Evolutionary conservation across 2,329 filamentous ascomycete species (phyloP), one percentile per base, ranked within the genome.

Genomic region (Colletotrichum acutatum): DNA sequence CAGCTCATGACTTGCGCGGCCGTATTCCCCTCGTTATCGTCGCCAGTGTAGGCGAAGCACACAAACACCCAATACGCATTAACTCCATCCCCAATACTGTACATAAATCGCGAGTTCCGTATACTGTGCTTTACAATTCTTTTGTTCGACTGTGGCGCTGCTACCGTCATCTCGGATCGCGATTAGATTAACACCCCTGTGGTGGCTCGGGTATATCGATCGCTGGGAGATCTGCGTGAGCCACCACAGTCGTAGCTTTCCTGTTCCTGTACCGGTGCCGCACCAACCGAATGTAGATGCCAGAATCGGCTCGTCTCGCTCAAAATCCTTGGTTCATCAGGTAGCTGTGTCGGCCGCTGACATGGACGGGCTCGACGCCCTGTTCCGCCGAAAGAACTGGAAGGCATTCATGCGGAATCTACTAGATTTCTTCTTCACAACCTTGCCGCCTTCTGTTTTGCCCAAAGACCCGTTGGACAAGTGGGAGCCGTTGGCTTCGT

Each of bases 331-430:
- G 14, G 3, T 22, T 30, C 30, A 61, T 76, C 77, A 80, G 66
- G 76, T 76, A 11, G 76, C 79, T 30, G 76, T 75, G 65, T 81
- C 78, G 8, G 79, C 75, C 6, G 78, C 78, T 30, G 80, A 78
- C 66, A 79, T 74, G 7, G 79, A 80, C 49, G 82, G 82, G 72
- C 81, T 81, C 12, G 83, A 78, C 53, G 80, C 82, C 26, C 71
- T 89, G 76, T 89, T 86, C 66, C 87, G 85, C 76, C 87, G 84
- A 77, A 90, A 89, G 75, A 90, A 87, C 5, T 86, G 86, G 71
- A 90, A 85, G 56, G 88, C 87, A 75, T 90, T 92, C 85, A 92
- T 90, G 74, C 89, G 84, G 77, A 92, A 92, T 53, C 90, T 85
- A 77, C 90, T 92, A 5, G 90, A 84, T 80, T 89, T 90, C 82